Percentiles rank a stretch among this genome's conserved stretches.
Evolutionary conservation across 2,329 filamentous ascomycete species (phyloP).

Genomic region (Neofusicoccum parvum): DNA sequence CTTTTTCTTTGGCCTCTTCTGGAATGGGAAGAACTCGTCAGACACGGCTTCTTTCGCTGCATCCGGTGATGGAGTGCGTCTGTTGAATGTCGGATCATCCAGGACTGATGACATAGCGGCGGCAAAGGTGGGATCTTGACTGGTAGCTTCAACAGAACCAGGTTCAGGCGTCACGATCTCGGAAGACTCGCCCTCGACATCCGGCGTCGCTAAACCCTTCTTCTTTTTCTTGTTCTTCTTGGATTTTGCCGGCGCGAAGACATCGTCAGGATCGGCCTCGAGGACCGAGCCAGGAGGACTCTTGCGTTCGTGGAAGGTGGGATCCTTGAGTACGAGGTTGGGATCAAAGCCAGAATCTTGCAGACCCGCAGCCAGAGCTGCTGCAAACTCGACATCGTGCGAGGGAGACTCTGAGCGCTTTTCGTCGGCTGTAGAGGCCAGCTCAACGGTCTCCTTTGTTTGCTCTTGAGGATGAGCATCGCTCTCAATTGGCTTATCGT

Average conservation of each 20-base stretch:
- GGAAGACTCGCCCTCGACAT: neutral
- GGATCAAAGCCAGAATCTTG: constrained; percentile 51
- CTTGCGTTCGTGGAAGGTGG: constrained; percentile 35
- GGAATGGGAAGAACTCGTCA: constrained; percentile 29
- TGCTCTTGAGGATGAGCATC: neutral
- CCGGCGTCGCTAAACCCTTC: neutral
- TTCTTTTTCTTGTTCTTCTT: constrained; percentile 35
- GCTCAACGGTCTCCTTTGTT: neutral
- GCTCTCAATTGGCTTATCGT: neutral
- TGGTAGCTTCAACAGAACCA: constrained; percentile 30
- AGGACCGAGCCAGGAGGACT: constrained; percentile 35
- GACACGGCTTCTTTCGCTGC: constrained; percentile 28
- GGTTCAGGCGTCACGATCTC: neutral
- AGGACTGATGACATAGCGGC: constrained; percentile 41
- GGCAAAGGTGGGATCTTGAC: constrained; percentile 29
- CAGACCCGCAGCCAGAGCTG: constrained; percentile 49
- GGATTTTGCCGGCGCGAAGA: constrained; percentile 22
- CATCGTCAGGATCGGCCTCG: constrained; percentile 26
- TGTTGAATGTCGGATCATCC: constrained; percentile 38
- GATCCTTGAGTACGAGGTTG: constrained; percentile 47
- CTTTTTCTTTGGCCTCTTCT: constrained; percentile 35
- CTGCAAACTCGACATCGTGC: constrained; percentile 50
- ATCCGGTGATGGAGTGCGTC: constrained; percentile 10
- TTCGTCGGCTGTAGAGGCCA: neutral
- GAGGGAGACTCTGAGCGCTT: constrained; percentile 30